Percentiles rank a stretch among this genome's conserved stretches.
Evolutionary conservation across 768 basidiomycete species (phyloP).

Genomic region (Rhodotorula graminis): DNA sequence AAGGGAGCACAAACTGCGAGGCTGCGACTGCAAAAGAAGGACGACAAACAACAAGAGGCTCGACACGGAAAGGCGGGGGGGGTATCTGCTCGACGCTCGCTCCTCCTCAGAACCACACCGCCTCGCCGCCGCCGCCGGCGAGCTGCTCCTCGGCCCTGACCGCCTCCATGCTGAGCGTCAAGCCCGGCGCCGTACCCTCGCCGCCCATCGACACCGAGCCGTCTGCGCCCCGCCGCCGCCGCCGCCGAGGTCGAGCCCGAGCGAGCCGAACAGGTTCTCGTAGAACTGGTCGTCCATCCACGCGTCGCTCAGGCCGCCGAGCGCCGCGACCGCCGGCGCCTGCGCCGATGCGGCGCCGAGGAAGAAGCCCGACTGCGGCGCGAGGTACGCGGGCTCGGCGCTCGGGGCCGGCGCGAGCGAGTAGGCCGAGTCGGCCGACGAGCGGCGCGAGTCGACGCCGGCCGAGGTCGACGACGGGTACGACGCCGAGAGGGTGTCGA

Average conservation of each 20-base stretch:
- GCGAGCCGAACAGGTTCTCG: conserved; percentile 20
- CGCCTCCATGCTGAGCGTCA: background rate
- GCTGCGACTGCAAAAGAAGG: background rate
- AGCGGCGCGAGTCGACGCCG: background rate
- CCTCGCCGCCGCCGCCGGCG: background rate
- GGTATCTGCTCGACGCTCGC: background rate
- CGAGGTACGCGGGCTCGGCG: background rate
- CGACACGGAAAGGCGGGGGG: background rate
- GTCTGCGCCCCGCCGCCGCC: background rate
- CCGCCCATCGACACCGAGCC: background rate
- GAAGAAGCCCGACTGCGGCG: background rate
- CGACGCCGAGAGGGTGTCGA: too few relatives aligned
- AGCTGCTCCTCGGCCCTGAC: background rate
- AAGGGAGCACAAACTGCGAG: background rate
- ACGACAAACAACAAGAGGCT: background rate
- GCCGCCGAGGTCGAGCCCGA: conserved; percentile 11
- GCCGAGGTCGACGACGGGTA: too few relatives aligned
- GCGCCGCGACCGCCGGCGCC: too few relatives aligned
- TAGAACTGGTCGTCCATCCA: conserved; percentile 25
- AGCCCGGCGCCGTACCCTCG: conserved; percentile 3
- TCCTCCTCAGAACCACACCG: background rate
- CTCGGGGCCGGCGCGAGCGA: too few relatives aligned
- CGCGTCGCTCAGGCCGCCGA: background rate
- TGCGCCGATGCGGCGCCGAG: too few relatives aligned
- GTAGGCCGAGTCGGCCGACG: too few relatives aligned